Evolutionary conservation across 306 rosid genomes (phyloP), one percentile per base, ranked within the genome.

Genomic region (Chamaecrista fasciculata): DNA sequence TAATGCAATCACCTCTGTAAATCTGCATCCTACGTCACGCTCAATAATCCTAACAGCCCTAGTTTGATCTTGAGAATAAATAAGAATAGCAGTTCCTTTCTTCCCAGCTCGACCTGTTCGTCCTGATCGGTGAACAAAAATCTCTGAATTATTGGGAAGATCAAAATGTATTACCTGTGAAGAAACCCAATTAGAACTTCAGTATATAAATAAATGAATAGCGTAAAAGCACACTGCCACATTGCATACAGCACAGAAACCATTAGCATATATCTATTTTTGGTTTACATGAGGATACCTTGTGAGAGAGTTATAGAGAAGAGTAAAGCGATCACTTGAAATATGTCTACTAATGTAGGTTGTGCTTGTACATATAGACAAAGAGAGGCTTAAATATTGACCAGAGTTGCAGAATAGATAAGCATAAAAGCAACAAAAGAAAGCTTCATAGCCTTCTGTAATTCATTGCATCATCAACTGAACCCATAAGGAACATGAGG

Each of bases 91-190:
- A 71, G 77, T 64, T 72, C 99, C 99, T 80, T 85, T 95, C 89
- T 86, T 95, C 68, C 99, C 99, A 70, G 99, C 97, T 78, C 99
- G 95, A 28, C 99, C 99, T 61, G 99, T 95, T 66, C 99, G 82
- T 43, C 99, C 99, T 2, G 99, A 91, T 75, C 99, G 91, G 69
- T 95, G 99, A 72, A 95, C 97, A 88, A 95, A 95, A 87, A 91
- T 91, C 83, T 91, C 99, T 11, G 99, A 84, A 78, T 56, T 56
- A 77, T 87, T 95, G 80, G 99, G 97, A 72, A 89, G 95, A 77
- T 91, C 99, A n/a, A 76, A 95, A 76, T 95, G 99, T 80, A 95
- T 87, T 20, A 95, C 69, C 99, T 95, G 66, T 0, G 11, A 34
- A 24, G 66, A 68, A 62, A 11, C 25, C 44, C 67, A 25, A 40